Evolutionary conservation across 176 grass and related monocot species (phyloP), one percentile per base, ranked within the genome.

Genomic region (Musa itinerans): DNA sequence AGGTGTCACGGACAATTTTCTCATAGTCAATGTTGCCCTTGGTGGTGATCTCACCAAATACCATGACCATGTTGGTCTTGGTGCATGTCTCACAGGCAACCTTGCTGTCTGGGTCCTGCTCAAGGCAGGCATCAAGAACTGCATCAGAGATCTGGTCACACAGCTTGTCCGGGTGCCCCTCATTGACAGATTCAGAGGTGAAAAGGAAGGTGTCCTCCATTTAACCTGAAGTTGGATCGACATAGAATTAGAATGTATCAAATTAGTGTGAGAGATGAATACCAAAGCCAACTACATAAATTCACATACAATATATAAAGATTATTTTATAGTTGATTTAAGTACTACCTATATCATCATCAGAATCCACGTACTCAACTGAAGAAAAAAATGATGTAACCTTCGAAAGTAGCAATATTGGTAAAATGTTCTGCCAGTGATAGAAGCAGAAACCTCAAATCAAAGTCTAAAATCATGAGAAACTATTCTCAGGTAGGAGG

Each of bases 81-180:
- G 65, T 68, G 65, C 65, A 68, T 15, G 65, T 34, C 65, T 68
- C 65, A 68, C 65, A 68, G 65, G 65, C 65, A 34, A 68, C 65
- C 65, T 68, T 68, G 65, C 65, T 68, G 65, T 68, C 65, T 8
- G 22, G 24, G 29, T 68, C 65, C 65, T 68, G 65, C 24, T 29
- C 65, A 68, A 68, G 65, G 65, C 65, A 68, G 12, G 65, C 65
- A 43, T 68, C 65, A 9, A 68, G 65, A 13, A 68, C 65, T 49
- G 65, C 65, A 48, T 68, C 65, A 17, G 65, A 68, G 9, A 68
- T 25, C 65, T 68, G 65, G 65, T 68, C 65, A 15, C 65, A 68
- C 1, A 68, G 24, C 65, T 68, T 68, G 65, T 68, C 65, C 0
- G 65, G 65, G 24, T 68, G 65, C 11, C 65, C 27, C 65, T 68